phyloP scores from a whole-genome alignment of 148 eudicot genomes.

The Spergularia bocconei region DNA sequence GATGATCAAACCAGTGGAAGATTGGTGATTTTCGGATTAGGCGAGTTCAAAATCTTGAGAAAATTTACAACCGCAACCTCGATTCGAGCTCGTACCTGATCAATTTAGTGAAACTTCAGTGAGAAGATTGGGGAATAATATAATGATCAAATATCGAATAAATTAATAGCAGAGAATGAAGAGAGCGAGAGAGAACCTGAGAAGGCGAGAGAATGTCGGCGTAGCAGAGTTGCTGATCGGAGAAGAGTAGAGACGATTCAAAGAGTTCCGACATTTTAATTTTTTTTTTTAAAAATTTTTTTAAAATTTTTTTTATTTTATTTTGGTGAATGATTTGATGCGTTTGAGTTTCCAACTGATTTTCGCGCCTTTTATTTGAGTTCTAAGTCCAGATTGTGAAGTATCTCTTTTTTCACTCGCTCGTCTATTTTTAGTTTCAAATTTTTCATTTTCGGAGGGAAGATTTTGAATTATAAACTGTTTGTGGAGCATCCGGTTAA shows the following conservation, averaged over 20 bases:
- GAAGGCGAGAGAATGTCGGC: constrained; percentile 90
- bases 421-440: too few relatives aligned
- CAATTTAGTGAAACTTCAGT: background rate
- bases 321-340: background rate
- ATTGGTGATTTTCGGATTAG: constrained; percentile 63
- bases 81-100: constrained; percentile 81
- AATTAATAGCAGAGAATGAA: background rate
- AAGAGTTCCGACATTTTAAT: constrained; percentile 42
- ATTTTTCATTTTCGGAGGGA: too few relatives aligned
- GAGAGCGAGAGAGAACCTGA: constrained; percentile 39
- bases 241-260: constrained; percentile 65
- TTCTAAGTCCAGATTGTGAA: too few relatives aligned
- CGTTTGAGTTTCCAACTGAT: background rate
- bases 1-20: constrained; percentile 58
- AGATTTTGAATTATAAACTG: too few relatives aligned
- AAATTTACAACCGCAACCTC: constrained; percentile 85
- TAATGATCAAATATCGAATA: too few relatives aligned
- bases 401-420: too few relatives aligned
- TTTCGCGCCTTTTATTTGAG: constrained; percentile 3
- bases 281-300: too few relatives aligned
- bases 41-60: constrained; percentile 58
- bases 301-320: too few relatives aligned
- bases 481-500: too few relatives aligned
- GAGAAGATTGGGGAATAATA: too few relatives aligned
- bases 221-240: constrained; percentile 78